phyloP scores from a whole-genome alignment of 305 asterid genomes.

The Coffea humblotiana region DNA sequence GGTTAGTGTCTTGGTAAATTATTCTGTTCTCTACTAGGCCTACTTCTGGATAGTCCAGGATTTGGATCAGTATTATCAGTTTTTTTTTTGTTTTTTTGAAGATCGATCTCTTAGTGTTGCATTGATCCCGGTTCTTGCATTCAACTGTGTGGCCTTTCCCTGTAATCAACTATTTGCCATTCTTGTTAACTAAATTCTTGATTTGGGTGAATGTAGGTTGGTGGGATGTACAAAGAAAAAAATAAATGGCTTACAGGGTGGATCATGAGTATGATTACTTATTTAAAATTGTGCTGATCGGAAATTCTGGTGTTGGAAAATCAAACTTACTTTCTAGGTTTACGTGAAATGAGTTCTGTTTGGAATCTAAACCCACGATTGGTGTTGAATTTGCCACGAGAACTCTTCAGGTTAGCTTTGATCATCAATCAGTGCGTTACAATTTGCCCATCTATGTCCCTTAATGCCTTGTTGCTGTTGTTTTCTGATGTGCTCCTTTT shows the following conservation, averaged over 20 bases:
- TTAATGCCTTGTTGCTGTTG: too few species aligned
- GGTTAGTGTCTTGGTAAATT: slow-evolving; percentile 2
- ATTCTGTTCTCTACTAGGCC: not conserved
- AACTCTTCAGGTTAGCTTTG: slow-evolving; percentile 52
- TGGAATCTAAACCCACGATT: slow-evolving; percentile 68
- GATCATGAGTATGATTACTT: slow-evolving; percentile 69
- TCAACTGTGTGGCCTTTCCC: not conserved
- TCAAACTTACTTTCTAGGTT: slow-evolving; percentile 66
- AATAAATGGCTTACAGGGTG: slow-evolving; percentile 58
- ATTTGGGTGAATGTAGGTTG: slow-evolving; percentile 14
- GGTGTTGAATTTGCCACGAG: slow-evolving; percentile 74
- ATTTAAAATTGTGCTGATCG: slow-evolving; percentile 65
- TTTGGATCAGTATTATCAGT: too few species aligned
- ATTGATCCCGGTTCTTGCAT: slow-evolving; percentile 1
- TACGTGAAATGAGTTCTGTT: slow-evolving; percentile 58
- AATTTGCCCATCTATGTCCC: not conserved
- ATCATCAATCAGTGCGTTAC: not conserved
- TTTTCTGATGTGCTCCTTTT: not conserved
- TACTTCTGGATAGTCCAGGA: not conserved
- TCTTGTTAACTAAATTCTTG: not conserved
- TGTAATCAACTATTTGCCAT: not conserved
- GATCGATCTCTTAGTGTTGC: too few species aligned
- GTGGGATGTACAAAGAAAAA: slow-evolving; percentile 14
- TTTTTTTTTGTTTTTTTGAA: too few species aligned
- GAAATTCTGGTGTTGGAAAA: slow-evolving; percentile 68